Conservation (phyloP, 345 rosid species). For the Eucalyptus curtisii region DNA sequence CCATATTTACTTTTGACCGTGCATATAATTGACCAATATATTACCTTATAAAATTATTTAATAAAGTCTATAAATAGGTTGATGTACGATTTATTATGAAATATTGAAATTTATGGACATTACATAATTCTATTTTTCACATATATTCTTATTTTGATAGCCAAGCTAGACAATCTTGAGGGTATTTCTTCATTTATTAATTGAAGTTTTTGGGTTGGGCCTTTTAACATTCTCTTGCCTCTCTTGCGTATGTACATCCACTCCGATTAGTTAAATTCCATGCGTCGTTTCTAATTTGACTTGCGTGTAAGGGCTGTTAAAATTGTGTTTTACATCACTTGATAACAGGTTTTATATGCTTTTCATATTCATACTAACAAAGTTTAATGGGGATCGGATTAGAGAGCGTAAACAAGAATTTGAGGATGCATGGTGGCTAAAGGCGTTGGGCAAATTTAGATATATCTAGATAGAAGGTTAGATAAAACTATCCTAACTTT, state of each 20-base stretch:
- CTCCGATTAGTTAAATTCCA: neutral
- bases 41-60: neutral
- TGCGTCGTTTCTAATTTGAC: fast-evolving
- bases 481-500: neutral
- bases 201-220: neutral
- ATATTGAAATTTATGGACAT: neutral
- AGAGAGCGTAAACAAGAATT: neutral
- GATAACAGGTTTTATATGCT: neutral
- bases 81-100: neutral
- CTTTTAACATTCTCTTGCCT: neutral
- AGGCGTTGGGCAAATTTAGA: neutral
- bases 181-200: neutral
- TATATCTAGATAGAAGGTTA: neutral
- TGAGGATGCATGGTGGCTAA: neutral
- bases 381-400: neutral
- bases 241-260: neutral
- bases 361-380: neutral
- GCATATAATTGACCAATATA: neutral
- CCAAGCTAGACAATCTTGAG: neutral
- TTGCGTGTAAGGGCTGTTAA: neutral
- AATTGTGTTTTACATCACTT: fast-evolving
- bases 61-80: neutral
- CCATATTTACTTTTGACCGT: neutral
- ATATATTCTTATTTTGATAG: neutral
- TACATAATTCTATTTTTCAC: neutral